Base-by-base conservation (phyloP, 2,329 filamentous ascomycete species). In the Colletotrichum incanum region DNA sequence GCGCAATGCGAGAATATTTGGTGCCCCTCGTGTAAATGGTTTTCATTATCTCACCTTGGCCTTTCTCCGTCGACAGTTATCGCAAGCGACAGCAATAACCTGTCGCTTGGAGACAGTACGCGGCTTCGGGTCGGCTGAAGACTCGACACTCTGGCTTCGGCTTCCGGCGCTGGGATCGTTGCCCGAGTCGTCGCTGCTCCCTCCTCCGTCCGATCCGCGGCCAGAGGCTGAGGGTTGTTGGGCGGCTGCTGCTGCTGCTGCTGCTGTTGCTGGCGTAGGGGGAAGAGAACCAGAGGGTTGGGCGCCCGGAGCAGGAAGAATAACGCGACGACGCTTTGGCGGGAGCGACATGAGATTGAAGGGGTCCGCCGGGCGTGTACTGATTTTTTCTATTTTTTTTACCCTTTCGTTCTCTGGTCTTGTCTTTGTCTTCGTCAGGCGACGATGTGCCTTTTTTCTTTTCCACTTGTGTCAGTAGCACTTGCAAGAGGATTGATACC, bases 61-160 rank as follows among this genome's bases (percentile, higher is more conserved):
- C 20, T 72, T 72, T 41, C 70, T 58, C 0, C 70, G 65, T 3
- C 70, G 65, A 34, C 70, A 72, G 52, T 72, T 69, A n/a, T 72
- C 65, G 39, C 70, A 72, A 26, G 70, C 70, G 28, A 72, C 70
- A 26, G 70, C 70, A 54, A 72, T 72, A 18, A 72, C 70, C 47
- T 72, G 70, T 37, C 70, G 23, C 39, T 72, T 72, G 7, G 65
- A 47, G 20, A 41, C 59, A 16, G 65, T 31, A n/a, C 70, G 66
- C 2, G 70, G 52, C 54, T 70, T 72, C 7, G 54, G 26, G 11
- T 72, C 70, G 31, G 43, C 54, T 8, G 70, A 59, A 8, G 65
- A 72, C 8, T 72, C 70, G 47, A 47, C 54, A 14, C 70, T 72
- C 60, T 63, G 65, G 34, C 70, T 72, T 28, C 65, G 60, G 45